These are phyloP conservation scores for Silene uniflora DNA, from an alignment of 148 eudicot species.

Conservation along the genomic window DNA sequence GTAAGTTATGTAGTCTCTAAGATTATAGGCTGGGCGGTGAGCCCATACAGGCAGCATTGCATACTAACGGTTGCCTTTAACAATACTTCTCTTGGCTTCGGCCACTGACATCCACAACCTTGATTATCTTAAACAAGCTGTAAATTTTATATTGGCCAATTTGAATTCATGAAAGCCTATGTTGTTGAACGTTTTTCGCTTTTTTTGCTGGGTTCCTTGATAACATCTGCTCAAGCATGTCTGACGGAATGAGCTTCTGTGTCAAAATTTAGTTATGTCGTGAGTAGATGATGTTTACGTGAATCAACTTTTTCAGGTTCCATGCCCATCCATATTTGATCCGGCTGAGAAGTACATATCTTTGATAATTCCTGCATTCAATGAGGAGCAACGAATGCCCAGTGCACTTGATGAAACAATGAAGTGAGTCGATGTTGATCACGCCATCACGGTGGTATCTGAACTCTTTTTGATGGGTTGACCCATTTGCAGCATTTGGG, in stretches of 20 bases:
- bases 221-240: neutral
- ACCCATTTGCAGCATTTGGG: neutral
- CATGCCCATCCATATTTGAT: constrained; percentile 73
- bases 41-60: neutral
- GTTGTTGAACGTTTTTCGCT: too few relatives aligned
- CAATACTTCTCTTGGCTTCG: neutral
- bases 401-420: constrained; percentile 85
- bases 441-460: neutral
- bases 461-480: neutral
- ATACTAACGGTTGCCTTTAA: neutral
- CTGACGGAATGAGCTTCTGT: neutral
- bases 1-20: neutral
- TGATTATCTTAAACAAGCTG: neutral
- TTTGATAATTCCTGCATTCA: constrained; percentile 87
- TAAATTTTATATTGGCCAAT: too few relatives aligned
- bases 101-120: neutral
- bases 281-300: constrained; percentile 4
- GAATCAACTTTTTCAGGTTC: constrained; percentile 52
- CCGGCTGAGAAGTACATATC: constrained; percentile 90
- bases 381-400: constrained; percentile 90
- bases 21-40: neutral
- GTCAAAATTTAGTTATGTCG: neutral
- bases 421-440: constrained; percentile 40
- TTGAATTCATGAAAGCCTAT: too few relatives aligned
- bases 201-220: too few relatives aligned